These are phyloP conservation scores for Cystobasidium sp. DNA, from an alignment of 1,284 basidiomycete genomes.

Conservation along the genomic window DNA sequence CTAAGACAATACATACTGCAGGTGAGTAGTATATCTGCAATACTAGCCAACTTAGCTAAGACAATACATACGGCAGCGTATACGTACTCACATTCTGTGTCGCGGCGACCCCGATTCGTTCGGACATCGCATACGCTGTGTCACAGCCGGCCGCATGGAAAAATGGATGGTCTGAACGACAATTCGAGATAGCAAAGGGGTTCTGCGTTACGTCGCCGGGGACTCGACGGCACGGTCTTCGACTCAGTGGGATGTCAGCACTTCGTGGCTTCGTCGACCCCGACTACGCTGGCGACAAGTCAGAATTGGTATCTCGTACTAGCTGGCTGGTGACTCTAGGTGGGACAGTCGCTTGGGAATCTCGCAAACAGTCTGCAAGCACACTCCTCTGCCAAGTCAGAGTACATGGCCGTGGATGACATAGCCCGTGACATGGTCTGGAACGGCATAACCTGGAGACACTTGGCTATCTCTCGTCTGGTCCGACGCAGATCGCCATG, in stretches of 20 bases:
- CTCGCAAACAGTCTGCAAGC: slow-evolving; percentile 57
- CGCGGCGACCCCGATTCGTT: no score
- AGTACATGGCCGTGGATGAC: slow-evolving; percentile 62
- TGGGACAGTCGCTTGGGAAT: slow-evolving; percentile 54
- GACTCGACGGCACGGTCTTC: not conserved
- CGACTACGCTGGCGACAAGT: not conserved
- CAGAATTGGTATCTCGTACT: not conserved
- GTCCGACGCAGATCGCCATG: not conserved
- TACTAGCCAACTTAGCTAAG: no score
- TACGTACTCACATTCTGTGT: no score
- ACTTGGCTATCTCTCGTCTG: not conserved
- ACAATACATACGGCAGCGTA: no score
- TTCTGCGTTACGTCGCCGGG: not conserved
- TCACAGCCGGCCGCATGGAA: no score
- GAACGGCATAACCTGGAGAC: slow-evolving; percentile 35
- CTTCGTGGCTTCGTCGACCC: not conserved
- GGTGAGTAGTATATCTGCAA: no score
- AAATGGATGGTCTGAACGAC: not conserved
- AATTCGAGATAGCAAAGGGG: not conserved
- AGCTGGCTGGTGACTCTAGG: not conserved
- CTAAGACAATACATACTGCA: no score
- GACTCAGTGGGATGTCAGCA: not conserved
- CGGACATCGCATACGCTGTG: no score
- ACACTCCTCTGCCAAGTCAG: slow-evolving; percentile 58
- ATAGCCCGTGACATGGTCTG: slow-evolving; percentile 58